These are phyloP conservation scores for Hippophae gyantsensis DNA, from an alignment of 306 rosid genomes.

Conservation along the genomic window DNA sequence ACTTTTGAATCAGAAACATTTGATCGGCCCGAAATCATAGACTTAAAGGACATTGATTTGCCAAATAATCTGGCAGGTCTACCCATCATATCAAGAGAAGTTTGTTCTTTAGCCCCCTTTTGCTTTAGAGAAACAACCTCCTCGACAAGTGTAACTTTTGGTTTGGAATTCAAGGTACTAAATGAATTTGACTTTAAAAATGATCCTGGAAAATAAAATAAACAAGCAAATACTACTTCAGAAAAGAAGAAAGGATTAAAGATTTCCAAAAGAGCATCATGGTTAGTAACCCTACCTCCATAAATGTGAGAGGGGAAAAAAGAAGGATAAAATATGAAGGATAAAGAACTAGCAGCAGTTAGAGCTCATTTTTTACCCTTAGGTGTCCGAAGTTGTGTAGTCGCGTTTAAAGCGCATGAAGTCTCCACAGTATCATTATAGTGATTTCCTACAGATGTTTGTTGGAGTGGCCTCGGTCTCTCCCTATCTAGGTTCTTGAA, in stretches of 20 bases:
- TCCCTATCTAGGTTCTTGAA: slow-evolving; percentile 57
- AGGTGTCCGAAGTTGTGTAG: slow-evolving; percentile 31
- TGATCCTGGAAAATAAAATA: slow-evolving; percentile 39
- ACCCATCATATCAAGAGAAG: slow-evolving; percentile 41
- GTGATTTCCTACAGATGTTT: slow-evolving; percentile 30
- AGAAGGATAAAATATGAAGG: neutral
- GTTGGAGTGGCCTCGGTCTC: slow-evolving; percentile 38
- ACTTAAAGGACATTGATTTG: slow-evolving; percentile 63
- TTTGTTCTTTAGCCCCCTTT: slow-evolving; percentile 53
- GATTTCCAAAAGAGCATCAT: neutral
- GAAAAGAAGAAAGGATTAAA: neutral
- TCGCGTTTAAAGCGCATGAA: slow-evolving; percentile 32
- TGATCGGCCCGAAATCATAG: slow-evolving; percentile 36
- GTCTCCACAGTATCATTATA: slow-evolving; percentile 28
- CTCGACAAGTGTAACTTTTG: slow-evolving; percentile 55
- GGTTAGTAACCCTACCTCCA: neutral
- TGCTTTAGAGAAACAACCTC: slow-evolving; percentile 53
- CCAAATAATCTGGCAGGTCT: slow-evolving; percentile 41
- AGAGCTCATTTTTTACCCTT: slow-evolving; percentile 30
- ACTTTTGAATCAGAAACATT: slow-evolving; percentile 56
- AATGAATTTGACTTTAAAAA: slow-evolving; percentile 70
- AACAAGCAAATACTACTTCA: neutral
- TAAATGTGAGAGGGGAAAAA: neutral
- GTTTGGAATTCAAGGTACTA: slow-evolving; percentile 45
- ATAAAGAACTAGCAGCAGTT: slow-evolving; percentile 6